Evolutionary conservation across 306 rosid species (phyloP).

Genomic region (Erythrophleum fordii): DNA sequence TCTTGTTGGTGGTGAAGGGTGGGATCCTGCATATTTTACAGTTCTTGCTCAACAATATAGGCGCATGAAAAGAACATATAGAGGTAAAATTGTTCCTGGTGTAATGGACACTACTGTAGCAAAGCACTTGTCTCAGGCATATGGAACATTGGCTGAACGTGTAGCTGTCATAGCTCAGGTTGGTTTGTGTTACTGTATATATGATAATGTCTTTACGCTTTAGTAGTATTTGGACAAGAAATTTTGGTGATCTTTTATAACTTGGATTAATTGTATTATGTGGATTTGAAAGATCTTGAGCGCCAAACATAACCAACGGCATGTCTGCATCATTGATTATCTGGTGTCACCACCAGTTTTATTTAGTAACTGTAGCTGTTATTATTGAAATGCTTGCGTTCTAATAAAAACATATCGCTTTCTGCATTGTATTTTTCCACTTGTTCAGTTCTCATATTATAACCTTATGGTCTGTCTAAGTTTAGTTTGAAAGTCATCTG

Average conservation of each 20-base stretch:
- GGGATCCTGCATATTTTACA: conserved; percentile 92
- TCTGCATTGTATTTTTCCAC: background rate
- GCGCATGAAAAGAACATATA: conserved; percentile 80
- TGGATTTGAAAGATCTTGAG: background rate
- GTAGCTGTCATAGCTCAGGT: conserved; percentile 99
- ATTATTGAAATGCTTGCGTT: conserved; percentile 13
- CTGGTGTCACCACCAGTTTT: conserved; percentile 5
- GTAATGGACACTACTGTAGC: conserved; percentile 88
- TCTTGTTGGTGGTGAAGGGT: conserved; percentile 89
- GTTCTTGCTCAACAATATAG: conserved; percentile 87
- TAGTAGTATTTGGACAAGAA: background rate
- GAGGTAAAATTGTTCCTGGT: conserved; percentile 90
- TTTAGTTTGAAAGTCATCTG: conserved; percentile 7
- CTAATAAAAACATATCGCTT: conserved; percentile 9
- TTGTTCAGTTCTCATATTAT: background rate
- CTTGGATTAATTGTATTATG: background rate
- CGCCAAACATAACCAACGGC: conserved; percentile 4
- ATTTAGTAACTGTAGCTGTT: conserved; percentile 23
- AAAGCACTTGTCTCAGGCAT: conserved; percentile 88
- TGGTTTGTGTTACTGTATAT: conserved; percentile 43
- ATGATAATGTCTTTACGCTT: background rate
- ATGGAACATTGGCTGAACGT: conserved; percentile 84
- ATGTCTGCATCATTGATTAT: conserved; percentile 8
- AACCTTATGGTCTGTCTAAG: background rate
- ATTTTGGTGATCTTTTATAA: background rate